Evolutionary conservation across 257 asterid genomes (phyloP), one percentile per base, ranked within the genome.

Genomic region (Gentiana macrophylla): DNA sequence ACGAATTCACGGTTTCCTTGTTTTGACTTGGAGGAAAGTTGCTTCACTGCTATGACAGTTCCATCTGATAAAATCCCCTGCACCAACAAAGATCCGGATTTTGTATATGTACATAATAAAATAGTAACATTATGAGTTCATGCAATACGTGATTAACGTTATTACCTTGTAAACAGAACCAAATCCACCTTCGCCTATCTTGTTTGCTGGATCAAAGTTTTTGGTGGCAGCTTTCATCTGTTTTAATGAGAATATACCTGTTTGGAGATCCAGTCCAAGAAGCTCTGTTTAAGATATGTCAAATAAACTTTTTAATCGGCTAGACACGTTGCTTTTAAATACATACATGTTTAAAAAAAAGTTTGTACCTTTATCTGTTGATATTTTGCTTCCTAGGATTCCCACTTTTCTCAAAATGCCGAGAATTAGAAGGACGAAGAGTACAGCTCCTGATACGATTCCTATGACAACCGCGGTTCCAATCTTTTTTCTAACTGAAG

Each of bases 131-230:
- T 24, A 24, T 41, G 46, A 7, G 46, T 41, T 5, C 6, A 41
- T 2, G 46, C 6, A 41, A 5, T 41, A 5, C 46, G 8, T 7
- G 9, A 5, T 41, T 45, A 8, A 32, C 12, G 50, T 45, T 8
- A 37, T 65, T 73, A 86, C 97, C 95, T 86, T 89, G 78, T 78
- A 82, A 57, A 89, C 97, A 35, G 85, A 67, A 64, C 97, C 97
- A 60, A 86, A 89, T 47, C 97, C 97, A 53, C 95, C 97, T 69
- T 89, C 97, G 32, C 97, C 97, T 49, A 89, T 65, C 87, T 89
- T 89, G 79, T 82, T 84, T 32, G 59, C 86, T 7, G 82, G 86
- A 74, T 86, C 94, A 55, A 89, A 86, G 66, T 84, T 83, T 66
- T 71, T 86, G 8, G 97, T 89, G 13, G 95, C 97, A 46, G 84